These are phyloP conservation scores for Ogataea polymorpha DNA, from an alignment of 805 yeast genomes.

Conservation along the genomic window DNA sequence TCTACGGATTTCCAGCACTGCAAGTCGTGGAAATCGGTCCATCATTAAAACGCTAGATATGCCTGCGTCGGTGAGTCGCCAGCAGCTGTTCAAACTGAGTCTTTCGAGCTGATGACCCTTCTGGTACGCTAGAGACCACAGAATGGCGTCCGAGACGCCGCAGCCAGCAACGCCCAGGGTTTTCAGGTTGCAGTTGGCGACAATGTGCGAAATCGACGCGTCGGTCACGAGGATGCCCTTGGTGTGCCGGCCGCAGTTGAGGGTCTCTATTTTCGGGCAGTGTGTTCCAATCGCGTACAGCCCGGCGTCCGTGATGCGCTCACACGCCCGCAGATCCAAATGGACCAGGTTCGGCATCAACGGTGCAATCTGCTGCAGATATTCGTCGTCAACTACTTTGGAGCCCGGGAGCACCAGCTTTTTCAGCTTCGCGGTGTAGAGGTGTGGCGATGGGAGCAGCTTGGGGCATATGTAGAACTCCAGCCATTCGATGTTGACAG, in stretches of 20 bases:
- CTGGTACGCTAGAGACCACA: conserved; percentile 73
- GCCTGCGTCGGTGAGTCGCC: conserved; percentile 32
- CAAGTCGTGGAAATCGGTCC: conserved; percentile 53
- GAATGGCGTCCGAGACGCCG: conserved; percentile 65
- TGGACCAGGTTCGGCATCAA: conserved; percentile 57
- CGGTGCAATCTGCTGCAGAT: conserved; percentile 49
- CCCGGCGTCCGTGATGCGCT: conserved; percentile 70
- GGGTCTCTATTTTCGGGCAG: conserved; percentile 53
- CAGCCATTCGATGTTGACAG: conserved; percentile 57
- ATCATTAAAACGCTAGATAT: conserved; percentile 34
- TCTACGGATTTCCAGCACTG: conserved; percentile 76
- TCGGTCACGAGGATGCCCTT: conserved; percentile 70
- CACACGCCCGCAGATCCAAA: conserved; percentile 84
- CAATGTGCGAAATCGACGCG: conserved; percentile 56
- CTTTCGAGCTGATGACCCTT: conserved; percentile 50
- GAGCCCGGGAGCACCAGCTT: conserved; percentile 71
- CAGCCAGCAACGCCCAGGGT: conserved; percentile 93
- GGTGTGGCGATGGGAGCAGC: conserved; percentile 50
- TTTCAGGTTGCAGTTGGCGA: conserved; percentile 51
- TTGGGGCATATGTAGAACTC: conserved; percentile 84
- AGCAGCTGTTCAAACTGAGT: conserved; percentile 74
- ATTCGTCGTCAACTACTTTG: conserved; percentile 55
- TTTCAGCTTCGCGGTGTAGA: conserved; percentile 41
- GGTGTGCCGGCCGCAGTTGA: conserved; percentile 79
- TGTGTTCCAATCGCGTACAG: conserved; percentile 59